phyloP scores from a whole-genome alignment of 78 protist species.

The Blattamonas nauphoetae region DNA sequence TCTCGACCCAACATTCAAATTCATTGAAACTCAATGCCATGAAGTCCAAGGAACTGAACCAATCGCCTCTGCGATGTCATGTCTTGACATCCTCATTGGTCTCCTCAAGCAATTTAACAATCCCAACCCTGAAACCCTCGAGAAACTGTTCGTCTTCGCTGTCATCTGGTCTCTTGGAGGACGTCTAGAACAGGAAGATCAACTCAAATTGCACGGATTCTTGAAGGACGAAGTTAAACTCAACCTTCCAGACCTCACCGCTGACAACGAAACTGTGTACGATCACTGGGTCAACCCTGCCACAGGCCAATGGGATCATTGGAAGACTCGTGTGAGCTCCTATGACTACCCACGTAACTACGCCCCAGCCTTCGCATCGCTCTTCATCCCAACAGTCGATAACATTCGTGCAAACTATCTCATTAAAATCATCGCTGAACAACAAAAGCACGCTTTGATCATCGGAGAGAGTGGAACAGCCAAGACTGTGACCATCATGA shows the following conservation, averaged over 20 bases:
- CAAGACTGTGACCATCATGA: conserved; percentile 53
- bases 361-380: conserved; percentile 31
- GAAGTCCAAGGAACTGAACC: conserved; percentile 19
- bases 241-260: not conserved
- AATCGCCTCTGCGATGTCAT: not conserved
- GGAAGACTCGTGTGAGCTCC: conserved; percentile 28
- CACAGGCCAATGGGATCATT: conserved; percentile 49
- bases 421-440: not conserved
- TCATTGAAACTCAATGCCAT: not conserved
- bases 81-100: not conserved
- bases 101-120: not conserved
- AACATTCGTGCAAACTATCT: conserved; percentile 39
- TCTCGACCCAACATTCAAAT: not conserved
- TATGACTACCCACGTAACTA: conserved; percentile 36
- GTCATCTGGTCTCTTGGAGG: conserved; percentile 64
- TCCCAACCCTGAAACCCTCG: conserved; percentile 10
- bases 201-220: conserved; percentile 26
- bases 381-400: conserved; percentile 70
- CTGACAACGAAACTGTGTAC: conserved; percentile 34
- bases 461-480: conserved; percentile 77
- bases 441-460: conserved; percentile 32
- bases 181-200: conserved; percentile 55
- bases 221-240: not conserved
- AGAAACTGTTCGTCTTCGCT: conserved; percentile 41
- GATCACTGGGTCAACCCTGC: conserved; percentile 44